Percentiles rank a stretch among this genome's conserved stretches.
Evolutionary conservation across 495 filamentous ascomycete species (phyloP).

Genomic region (Neurospora sp.): DNA sequence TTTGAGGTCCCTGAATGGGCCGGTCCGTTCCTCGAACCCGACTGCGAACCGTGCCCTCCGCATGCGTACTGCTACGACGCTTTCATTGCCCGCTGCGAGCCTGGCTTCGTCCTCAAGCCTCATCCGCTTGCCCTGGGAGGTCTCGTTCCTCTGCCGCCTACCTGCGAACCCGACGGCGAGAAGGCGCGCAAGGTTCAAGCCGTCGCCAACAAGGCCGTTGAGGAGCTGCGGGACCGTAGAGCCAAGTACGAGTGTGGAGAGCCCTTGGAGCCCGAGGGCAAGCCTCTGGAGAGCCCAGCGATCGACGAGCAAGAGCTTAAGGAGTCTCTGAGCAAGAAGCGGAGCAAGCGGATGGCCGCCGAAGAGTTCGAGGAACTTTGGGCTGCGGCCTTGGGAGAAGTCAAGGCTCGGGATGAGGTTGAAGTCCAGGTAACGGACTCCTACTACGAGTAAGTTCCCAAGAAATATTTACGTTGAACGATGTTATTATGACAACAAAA

Average conservation of each 20-base stretch:
- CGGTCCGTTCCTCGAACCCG: conserved; percentile 55
- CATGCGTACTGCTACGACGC: conserved; percentile 83
- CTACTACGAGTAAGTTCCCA: conserved; percentile 51
- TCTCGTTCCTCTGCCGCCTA: conserved; percentile 73
- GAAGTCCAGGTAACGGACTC: conserved; percentile 46
- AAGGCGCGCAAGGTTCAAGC: conserved; percentile 78
- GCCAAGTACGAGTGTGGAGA: conserved; percentile 89
- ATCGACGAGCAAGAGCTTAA: conserved; percentile 72
- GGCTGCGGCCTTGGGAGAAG: conserved; percentile 76
- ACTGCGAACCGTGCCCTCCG: conserved; percentile 83
- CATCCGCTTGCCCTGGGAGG: conserved; percentile 80
- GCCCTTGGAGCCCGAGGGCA: conserved; percentile 50
- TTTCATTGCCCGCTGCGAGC: conserved; percentile 69
- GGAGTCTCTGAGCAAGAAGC: conserved; percentile 58
- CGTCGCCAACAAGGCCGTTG: conserved; percentile 79
- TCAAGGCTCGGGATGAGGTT: conserved; percentile 74
- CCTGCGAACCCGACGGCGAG: conserved; percentile 91
- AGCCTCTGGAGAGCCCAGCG: conserved; percentile 46
- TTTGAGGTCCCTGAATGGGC: conserved; percentile 54
- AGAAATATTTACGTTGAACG: not conserved
- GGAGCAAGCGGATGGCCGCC: conserved; percentile 68
- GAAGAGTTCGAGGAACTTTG: conserved; percentile 90
- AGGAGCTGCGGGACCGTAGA: conserved; percentile 73
- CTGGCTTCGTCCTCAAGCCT: conserved; percentile 73
- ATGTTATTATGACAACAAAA: conserved; percentile 6